A percentile compares a stretch with the other conserved stretches of the same genome.
Evolutionary conservation across 2,329 filamentous ascomycete genomes (phyloP).

Genomic region (Nemania diffusa): DNA sequence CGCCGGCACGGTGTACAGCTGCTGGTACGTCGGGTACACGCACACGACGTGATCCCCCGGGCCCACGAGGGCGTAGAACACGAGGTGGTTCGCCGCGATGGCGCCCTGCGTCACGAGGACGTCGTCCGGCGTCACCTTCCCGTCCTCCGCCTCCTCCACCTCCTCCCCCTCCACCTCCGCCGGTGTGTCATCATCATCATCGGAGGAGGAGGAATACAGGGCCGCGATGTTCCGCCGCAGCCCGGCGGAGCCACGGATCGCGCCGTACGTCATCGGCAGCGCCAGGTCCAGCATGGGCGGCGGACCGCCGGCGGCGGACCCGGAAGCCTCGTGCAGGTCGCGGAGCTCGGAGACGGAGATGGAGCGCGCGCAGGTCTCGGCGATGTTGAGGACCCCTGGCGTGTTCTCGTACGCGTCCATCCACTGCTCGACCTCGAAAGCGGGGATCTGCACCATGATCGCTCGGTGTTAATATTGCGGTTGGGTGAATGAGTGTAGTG

Average conservation of each 20-base stretch:
- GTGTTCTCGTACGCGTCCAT: conserved; percentile 70
- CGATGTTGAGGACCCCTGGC: conserved; percentile 72
- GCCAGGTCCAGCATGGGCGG: conserved; percentile 59
- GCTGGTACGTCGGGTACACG: conserved; percentile 88
- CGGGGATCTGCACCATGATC: conserved; percentile 66
- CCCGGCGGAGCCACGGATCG: conserved; percentile 73
- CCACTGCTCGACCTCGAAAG: conserved; percentile 79
- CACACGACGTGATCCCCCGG: conserved; percentile 86
- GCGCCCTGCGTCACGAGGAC: conserved; percentile 83
- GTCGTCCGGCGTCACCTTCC: conserved; percentile 59
- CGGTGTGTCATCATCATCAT: neutral
- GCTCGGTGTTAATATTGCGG: neutral
- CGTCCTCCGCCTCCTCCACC: neutral
- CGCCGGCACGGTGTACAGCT: conserved; percentile 79
- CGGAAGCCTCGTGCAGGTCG: too few species aligned
- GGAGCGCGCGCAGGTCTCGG: conserved; percentile 81
- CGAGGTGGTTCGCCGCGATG: conserved; percentile 85
- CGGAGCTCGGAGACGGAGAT: conserved; percentile 76
- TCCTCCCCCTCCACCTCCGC: conserved; percentile 25
- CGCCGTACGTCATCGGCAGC: conserved; percentile 75
- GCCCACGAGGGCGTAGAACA: conserved; percentile 76
- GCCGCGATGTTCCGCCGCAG: conserved; percentile 73
- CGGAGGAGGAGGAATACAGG: conserved; percentile 63
- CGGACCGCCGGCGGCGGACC: conserved; percentile 38
- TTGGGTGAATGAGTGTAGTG: neutral